Conservation (phyloP, 345 rosid species). For the Dimocarpus longan region DNA sequence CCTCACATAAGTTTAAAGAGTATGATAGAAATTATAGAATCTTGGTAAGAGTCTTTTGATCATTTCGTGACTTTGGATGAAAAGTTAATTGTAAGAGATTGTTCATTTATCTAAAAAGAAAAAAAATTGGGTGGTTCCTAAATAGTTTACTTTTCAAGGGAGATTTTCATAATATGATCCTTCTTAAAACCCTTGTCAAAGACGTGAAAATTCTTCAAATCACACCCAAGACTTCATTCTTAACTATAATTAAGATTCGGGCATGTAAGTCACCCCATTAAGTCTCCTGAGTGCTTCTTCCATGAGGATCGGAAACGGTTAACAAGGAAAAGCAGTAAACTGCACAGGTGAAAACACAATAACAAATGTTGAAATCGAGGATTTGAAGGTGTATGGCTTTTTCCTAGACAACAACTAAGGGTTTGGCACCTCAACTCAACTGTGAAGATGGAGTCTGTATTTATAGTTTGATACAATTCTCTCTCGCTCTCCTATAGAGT, state of each 20-base stretch:
- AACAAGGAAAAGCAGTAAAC: not conserved
- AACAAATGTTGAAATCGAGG: not conserved
- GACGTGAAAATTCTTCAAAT: constrained; percentile 2
- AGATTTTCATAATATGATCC: too few relatives aligned
- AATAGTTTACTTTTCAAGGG: too few relatives aligned
- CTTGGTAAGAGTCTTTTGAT: too few relatives aligned
- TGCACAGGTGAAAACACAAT: not conserved
- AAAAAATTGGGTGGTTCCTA: too few relatives aligned
- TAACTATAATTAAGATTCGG: constrained; percentile 1
- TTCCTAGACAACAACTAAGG: too few relatives aligned
- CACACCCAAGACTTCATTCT: not conserved
- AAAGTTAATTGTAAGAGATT: too few relatives aligned
- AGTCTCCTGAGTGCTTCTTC: constrained; percentile 67
- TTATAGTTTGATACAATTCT: constrained; percentile 17
- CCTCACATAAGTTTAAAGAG: too few relatives aligned
- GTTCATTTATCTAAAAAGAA: too few relatives aligned
- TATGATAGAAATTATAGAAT: too few relatives aligned
- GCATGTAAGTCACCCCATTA: constrained; percentile 28
- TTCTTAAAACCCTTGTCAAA: constrained; percentile 44
- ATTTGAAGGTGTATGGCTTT: not conserved
- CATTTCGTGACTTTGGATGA: too few relatives aligned
- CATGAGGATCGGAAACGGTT: constrained; percentile 35
- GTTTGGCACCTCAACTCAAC: constrained; percentile 24
- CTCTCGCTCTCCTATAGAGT: too few relatives aligned
- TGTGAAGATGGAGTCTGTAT: not conserved